Evolutionary conservation across 2,329 filamentous ascomycete species (phyloP), one percentile per base, ranked within the genome.

Genomic region (Fusarium fujikuroi): DNA sequence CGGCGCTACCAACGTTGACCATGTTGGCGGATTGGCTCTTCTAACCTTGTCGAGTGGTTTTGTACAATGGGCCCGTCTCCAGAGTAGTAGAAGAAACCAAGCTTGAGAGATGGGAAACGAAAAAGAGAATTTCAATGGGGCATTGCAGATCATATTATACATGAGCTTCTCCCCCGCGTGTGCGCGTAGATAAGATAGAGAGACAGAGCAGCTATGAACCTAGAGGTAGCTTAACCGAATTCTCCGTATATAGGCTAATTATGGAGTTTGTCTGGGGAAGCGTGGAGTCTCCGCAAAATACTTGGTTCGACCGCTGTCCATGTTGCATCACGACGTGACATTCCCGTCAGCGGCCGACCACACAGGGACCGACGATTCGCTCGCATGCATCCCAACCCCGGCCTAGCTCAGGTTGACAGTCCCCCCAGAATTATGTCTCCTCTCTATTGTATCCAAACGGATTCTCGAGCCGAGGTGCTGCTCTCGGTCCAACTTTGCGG

Each of bases 1-100:
- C 72, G 18, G 72, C 72, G 28, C 36, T 66, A 28, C 72, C 72
- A 39, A 75, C 54, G 58, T 74, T 74, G 19, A 74, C 72, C 72
- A 74, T 74, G 7, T 49, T 74, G 60, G n/a, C 63, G 47, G 14
- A 46, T 21, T 52, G 37, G 11, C 28, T 37, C 18, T 21, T 30
- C 47, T 43, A 34, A 32, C 21, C 40, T 56, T 25, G 25, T 28
- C 32, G 42, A 37, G 15, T 36, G 10, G 14, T 58, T 3, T 3
- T 28, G 4, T 30, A 32, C n/a, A 36, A 54, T 34, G 30, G 49
- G 57, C 21, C 57, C 28, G 25, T 52, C 43, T 52, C 32, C 39
- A 46, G 54, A 21, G 34, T 19, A 14, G 6, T 7, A 49, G 16
- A 32, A 16, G 52, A 69, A 53, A 54, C 50, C 65, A 46, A 30